phyloP scores from a whole-genome alignment of 169 alveolate genomes.

The Plasmodium yoelii region DNA sequence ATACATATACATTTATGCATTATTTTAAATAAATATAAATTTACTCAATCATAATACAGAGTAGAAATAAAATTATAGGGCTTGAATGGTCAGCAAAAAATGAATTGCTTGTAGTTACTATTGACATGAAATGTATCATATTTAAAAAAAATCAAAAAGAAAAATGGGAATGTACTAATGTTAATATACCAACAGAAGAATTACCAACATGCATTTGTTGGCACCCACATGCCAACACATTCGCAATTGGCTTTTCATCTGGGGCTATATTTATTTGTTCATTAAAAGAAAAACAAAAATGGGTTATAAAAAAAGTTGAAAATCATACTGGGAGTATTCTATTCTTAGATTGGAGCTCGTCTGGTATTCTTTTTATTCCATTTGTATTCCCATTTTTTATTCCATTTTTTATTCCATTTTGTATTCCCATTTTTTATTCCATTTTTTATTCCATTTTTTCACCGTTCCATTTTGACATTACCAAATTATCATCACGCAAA shows the following conservation, averaged over 20 bases:
- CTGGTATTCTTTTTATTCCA: constrained; percentile 39
- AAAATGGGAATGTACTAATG: constrained; percentile 40
- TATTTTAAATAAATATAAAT: not conserved
- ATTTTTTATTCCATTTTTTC: not conserved
- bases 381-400: too few relatives aligned
- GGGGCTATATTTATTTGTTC: constrained; percentile 73
- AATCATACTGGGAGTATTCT: constrained; percentile 60
- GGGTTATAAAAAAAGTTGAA: constrained; percentile 36
- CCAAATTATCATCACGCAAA: not conserved
- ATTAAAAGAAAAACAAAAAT: constrained; percentile 26
- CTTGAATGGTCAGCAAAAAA: constrained; percentile 64
- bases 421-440: too few relatives aligned
- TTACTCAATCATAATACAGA: not conserved
- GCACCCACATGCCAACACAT: constrained; percentile 63
- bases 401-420: not conserved
- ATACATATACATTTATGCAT: not conserved
- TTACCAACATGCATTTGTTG: constrained; percentile 71
- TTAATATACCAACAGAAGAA: constrained; percentile 49
- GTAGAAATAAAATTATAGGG: constrained; percentile 42
- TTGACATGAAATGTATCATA: constrained; percentile 66
- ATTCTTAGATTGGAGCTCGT: constrained; percentile 48
- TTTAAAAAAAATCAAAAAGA: constrained; percentile 32
- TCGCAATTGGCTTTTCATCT: constrained; percentile 65
- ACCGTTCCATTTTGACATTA: not conserved
- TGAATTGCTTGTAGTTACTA: constrained; percentile 57